phyloP scores from a whole-genome alignment of 257 asterid genomes.

The Solanum pinnatisectum region DNA sequence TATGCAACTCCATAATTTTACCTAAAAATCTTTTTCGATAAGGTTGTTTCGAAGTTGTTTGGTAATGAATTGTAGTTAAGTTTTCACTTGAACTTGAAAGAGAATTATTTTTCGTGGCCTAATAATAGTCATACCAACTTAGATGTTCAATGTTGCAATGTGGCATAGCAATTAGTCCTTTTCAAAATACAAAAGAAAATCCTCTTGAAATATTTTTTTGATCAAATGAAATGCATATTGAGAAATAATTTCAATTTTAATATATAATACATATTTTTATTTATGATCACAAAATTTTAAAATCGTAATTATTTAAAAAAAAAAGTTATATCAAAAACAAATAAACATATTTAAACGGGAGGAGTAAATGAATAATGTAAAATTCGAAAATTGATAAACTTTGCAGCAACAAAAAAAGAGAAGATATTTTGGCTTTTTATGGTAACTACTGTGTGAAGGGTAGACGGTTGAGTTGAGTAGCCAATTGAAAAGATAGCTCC shows the following conservation, averaged over 20 bases:
- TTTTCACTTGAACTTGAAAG: not conserved
- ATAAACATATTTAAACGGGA: not conserved
- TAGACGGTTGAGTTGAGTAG: not conserved
- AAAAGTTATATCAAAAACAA: no score
- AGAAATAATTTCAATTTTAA: not conserved
- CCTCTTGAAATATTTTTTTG: not conserved
- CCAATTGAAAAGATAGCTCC: not conserved
- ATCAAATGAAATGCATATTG: not conserved
- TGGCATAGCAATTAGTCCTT: not conserved
- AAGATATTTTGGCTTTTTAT: slow-evolving; percentile 23
- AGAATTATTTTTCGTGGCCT: not conserved
- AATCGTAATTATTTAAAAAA: not conserved
- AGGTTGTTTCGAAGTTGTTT: fast-evolving
- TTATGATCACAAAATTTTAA: not conserved
- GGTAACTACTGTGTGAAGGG: slow-evolving; percentile 23
- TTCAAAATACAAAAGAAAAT: not conserved
- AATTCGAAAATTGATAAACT: not conserved
- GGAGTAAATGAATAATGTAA: not conserved
- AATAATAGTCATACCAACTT: not conserved
- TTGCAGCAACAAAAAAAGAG: slow-evolving; percentile 1
- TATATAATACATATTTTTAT: not conserved
- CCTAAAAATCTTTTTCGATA: fast-evolving
- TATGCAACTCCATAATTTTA: fast-evolving
- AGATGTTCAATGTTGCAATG: not conserved
- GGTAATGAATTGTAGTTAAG: not conserved